Percentiles rank a stretch among this genome's conserved stretches.
These are phyloP conservation scores for Corylus heterophylla DNA, from an alignment of 306 rosid species.

Conservation along the genomic window DNA sequence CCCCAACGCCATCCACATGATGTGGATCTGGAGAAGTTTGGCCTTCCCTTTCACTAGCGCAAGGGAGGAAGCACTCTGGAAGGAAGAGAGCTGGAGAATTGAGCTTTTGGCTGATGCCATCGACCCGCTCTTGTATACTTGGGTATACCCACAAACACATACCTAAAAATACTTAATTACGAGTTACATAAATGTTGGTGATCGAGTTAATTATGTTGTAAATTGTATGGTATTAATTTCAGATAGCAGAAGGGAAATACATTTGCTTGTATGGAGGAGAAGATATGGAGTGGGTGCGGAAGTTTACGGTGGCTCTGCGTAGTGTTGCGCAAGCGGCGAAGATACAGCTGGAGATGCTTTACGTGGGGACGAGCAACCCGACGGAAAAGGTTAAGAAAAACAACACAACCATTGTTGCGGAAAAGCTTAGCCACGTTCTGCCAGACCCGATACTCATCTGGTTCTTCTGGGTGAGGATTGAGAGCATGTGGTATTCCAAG, in stretches of 20 bases:
- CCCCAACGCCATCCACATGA: constrained; percentile 63
- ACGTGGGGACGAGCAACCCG: constrained; percentile 58
- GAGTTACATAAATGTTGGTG: no score
- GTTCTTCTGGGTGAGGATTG: constrained; percentile 75
- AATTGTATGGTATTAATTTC: neutral
- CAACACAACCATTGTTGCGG: constrained; percentile 25
- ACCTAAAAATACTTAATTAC: no score
- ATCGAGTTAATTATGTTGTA: no score
- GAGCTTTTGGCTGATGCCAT: constrained; percentile 47
- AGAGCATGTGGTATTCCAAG: constrained; percentile 65
- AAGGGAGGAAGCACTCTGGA: constrained; percentile 60
- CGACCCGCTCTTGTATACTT: constrained; percentile 27
- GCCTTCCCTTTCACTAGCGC: constrained; percentile 55
- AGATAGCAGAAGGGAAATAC: constrained; percentile 50
- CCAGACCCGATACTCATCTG: constrained; percentile 41
- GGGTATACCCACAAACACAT: constrained; percentile 39
- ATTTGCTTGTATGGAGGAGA: constrained; percentile 73
- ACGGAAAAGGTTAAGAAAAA: constrained; percentile 33
- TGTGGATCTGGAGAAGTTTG: constrained; percentile 74
- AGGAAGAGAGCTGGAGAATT: constrained; percentile 52
- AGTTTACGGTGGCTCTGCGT: constrained; percentile 35
- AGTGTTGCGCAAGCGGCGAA: constrained; percentile 31
- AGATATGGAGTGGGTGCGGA: constrained; percentile 58
- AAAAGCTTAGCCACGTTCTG: constrained; percentile 38
- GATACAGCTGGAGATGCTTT: constrained; percentile 52